Conservation (phyloP, 108 stramenopile species). For the Phaeodactylum tricornutum region DNA sequence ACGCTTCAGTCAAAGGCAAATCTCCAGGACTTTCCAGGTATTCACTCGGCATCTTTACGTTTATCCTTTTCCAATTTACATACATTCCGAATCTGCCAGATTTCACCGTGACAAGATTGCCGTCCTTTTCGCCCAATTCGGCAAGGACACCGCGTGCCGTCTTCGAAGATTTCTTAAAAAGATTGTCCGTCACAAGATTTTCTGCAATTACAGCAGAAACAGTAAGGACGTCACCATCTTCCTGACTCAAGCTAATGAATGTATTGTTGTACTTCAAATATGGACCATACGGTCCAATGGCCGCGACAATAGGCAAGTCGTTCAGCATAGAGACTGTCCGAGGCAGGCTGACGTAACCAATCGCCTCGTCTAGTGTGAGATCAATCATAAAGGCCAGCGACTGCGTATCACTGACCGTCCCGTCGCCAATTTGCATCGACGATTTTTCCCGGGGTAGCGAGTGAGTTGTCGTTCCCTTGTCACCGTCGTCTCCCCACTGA, state of each 20-base stretch:
- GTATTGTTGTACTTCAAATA: constrained; percentile 51
- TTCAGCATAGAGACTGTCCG: constrained; percentile 26
- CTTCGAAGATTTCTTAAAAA: constrained; percentile 27
- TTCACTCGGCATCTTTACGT: constrained; percentile 43
- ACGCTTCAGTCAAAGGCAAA: constrained; percentile 31
- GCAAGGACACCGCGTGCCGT: constrained; percentile 21
- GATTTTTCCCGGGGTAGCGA: constrained; percentile 31
- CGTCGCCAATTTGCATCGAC: constrained; percentile 13
- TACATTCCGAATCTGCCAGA: constrained; percentile 37
- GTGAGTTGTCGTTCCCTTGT: constrained; percentile 37
- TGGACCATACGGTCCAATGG: constrained; percentile 53
- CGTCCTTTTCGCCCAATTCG: constrained; percentile 40
- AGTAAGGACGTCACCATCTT: constrained; percentile 35
- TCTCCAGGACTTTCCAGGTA: constrained; percentile 29
- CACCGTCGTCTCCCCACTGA: constrained; percentile 46
- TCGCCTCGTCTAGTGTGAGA: constrained; percentile 34
- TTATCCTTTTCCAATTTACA: constrained; percentile 48
- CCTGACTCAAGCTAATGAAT: constrained; percentile 21
- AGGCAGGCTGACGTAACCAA: constrained; percentile 34
- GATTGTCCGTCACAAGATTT: constrained; percentile 30
- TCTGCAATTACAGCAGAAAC: constrained; percentile 26
- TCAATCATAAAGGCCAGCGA: constrained; percentile 5
- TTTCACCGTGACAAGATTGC: constrained; percentile 22
- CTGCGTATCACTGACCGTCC: constrained; percentile 1
- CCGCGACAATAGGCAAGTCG: constrained; percentile 28